Base-by-base conservation (phyloP, 1,284 basidiomycete species). In the Phylloporus sp. region DNA sequence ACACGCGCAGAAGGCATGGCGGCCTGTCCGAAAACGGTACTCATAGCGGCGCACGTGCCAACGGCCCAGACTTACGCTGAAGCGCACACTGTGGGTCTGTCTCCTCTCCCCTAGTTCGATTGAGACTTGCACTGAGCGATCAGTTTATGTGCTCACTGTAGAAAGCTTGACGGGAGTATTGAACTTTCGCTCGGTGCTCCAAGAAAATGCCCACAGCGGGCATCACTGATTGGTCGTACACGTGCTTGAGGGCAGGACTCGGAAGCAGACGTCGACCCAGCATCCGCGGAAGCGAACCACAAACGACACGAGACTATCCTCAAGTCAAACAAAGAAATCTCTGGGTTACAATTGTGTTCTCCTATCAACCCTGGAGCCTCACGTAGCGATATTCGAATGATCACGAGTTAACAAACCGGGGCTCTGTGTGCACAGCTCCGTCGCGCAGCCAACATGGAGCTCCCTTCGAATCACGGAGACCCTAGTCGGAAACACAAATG, bases 1-100 rank as follows among this genome's bases (percentile, higher is more conserved):
- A 70, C 72, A 73, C 69, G 72, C 64, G 64, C 63, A 64, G 6
- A 57, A 69, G 60, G 74, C 72, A 58, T 76, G 72, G 64, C 61
- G 59, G 68, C 34, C 47, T 53, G 37, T 58, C 53, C 63, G 32
- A 66, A n/a, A 66, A 44, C 49, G 13, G 42, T 10, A 46, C 42
- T n/a, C 5, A 31, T 13, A 34, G 46, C 51, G 40, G 44, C 26
- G 58, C 73, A 72, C 70, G 66, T 72, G 72, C 34, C 32, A 8
- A 31, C n/a, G 15, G 28, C 42, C 51, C 37, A 49, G 46, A 49
- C 44, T 10, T 28, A 39, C 29, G 31, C 26, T n/a, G 10, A 58
- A 51, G 22, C 46, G 8, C 58, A 31, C 34, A n/a, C n/a, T n/a
- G n/a, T 22, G 10, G 28, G 28, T 39, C 7, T 17, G 34, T n/a